Conservation (phyloP, 176 grass and related monocot species). For the Carex littledalei region DNA sequence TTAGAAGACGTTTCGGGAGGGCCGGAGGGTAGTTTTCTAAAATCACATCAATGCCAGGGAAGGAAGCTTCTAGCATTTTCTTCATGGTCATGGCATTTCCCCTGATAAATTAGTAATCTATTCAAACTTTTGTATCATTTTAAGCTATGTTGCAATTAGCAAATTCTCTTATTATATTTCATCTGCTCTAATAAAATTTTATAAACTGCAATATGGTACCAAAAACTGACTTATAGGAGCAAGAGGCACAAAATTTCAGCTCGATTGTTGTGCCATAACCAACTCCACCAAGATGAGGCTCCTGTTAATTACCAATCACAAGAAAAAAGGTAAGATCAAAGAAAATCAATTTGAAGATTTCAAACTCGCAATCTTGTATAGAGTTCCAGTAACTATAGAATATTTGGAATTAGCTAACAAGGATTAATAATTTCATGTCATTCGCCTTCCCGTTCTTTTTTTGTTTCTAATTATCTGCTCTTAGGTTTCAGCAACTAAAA, state of each 20-base stretch:
- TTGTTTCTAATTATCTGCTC: neutral
- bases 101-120: constrained; percentile 36
- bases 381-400: neutral
- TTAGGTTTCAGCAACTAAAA: neutral
- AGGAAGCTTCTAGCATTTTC: constrained; percentile 70
- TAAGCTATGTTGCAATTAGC: neutral
- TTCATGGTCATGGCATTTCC: constrained; percentile 89
- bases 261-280: constrained; percentile 79
- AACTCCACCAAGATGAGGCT: constrained; percentile 42
- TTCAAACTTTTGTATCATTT: neutral
- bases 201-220: neutral
- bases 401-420: neutral
- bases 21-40: constrained; percentile 89
- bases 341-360: neutral
- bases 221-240: constrained; percentile 65
- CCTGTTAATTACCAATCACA: constrained; percentile 26
- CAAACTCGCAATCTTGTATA: neutral
- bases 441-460: neutral
- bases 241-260: constrained; percentile 76
- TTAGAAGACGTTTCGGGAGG: constrained; percentile 67
- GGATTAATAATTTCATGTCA: neutral
- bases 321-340: neutral
- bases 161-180: constrained; percentile 12
- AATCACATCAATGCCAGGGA: constrained; percentile 72
- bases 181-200: constrained; percentile 8